Base-by-base conservation (phyloP, 345 rosid genomes). In the Linum trigynum region DNA sequence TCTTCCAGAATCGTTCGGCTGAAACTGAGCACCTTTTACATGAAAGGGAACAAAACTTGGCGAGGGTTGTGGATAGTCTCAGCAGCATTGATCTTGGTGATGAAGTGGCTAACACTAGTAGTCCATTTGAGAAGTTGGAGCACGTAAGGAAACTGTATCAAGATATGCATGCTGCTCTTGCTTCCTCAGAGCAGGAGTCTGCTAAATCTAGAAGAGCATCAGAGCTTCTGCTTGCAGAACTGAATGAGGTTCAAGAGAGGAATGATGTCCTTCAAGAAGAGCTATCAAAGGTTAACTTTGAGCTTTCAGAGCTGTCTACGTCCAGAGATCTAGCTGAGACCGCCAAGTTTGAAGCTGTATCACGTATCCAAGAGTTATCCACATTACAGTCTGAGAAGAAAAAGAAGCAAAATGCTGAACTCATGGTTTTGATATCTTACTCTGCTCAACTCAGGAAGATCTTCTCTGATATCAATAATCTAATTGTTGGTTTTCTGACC, bases 221-320 rank as follows among this genome's bases (percentile, higher is more conserved):
- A 39, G 91, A 92, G 75, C 81, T 89, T 65, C 81, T 92, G 71
- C 82, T 90, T 73, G 91, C 95, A 1, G 97, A 92, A 78, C 75
- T 90, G 74, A 86, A 88, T 69, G 97, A 92, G 74, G 98, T 90
- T 68, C 97, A 90, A 74, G 96, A 90, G 74, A 90, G 96, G 82
- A 90, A 92, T 72, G 97, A 90, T 66, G 51, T 71, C 67, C 84
- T 92, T 69, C 98, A 84, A 75, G 98, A 87, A 75, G 90, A 86
- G 70, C 71, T 87, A 71, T 75, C 84, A 65, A 80, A 82, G 61
- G 70, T 65, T 75, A 71, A 75, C 8, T 60, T 64, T 69, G 87
- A 86, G 67, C 75, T 86, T 66, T 55, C 72, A 57, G 83, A 79
- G 64, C 72, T 85, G 67, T 78, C 82, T 65, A 76, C 70, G 67